Conservation (phyloP, 164 flowering plant species). For the Kalanchoe fedtschenkoi region DNA sequence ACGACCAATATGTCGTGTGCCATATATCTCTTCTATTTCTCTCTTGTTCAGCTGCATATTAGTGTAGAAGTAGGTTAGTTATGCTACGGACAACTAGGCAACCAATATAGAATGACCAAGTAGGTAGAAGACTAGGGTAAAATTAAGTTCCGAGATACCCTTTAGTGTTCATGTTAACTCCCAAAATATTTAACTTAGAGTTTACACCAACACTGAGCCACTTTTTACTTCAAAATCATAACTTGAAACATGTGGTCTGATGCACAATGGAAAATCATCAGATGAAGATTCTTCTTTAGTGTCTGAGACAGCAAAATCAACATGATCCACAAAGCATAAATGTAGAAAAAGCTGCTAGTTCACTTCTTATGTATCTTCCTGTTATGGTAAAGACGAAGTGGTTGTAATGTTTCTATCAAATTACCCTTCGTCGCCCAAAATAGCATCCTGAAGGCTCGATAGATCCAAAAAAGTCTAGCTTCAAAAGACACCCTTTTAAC, state of each 20-base stretch:
- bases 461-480: constrained; percentile 89
- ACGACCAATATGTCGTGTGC: constrained; percentile 90
- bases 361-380: not conserved
- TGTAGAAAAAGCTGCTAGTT: not conserved
- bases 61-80: not conserved
- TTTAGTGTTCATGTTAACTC: not conserved
- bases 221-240: not conserved
- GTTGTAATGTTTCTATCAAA: not conserved
- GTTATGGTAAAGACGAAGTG: not conserved
- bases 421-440: constrained; percentile 84
- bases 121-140: not conserved
- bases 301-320: not conserved
- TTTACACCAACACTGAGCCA: not conserved
- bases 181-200: not conserved
- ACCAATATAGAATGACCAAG: not conserved
- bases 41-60: constrained; percentile 47
- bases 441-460: constrained; percentile 89
- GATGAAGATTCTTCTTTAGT: not conserved
- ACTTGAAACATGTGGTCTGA: not conserved
- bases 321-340: not conserved
- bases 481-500: constrained; percentile 75
- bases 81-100: not conserved
- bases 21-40: constrained; percentile 73
- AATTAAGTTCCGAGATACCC: not conserved
- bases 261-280: not conserved